Conservation (phyloP, 768 basidiomycete genomes). For the Pisolithus tinctorius region DNA sequence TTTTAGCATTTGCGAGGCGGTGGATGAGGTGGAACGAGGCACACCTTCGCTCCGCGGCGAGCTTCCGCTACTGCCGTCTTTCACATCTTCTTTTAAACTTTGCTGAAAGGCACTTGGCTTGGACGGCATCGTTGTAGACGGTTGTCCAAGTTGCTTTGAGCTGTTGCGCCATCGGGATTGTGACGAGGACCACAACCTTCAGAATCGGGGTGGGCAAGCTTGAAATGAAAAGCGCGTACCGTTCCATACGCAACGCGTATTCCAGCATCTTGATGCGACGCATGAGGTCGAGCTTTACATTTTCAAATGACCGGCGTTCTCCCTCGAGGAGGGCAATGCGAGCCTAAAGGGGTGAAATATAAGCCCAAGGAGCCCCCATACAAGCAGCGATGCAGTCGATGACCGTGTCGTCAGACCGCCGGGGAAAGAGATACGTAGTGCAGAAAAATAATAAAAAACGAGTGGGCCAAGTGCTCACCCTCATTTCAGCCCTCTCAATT, state of each 20-base stretch:
- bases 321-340: conserved; percentile 96
- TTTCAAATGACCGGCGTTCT: conserved; percentile 94
- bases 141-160: conserved; percentile 72
- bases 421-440: neutral
- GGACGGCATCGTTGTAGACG: conserved; percentile 51
- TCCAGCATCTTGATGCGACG: conserved; percentile 99
- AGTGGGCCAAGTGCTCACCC: conserved; percentile 49
- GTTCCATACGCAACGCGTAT: conserved; percentile 92
- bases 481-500: conserved; percentile 98
- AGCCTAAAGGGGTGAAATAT: conserved; percentile 47
- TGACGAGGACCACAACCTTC: conserved; percentile 30
- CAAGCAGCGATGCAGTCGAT: neutral
- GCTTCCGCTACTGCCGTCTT: conserved; percentile 74
- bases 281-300: conserved; percentile 92
- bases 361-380: conserved; percentile 11
- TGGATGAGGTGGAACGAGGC: conserved; percentile 7
- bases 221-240: conserved; percentile 44
- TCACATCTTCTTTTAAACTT: conserved; percentile 67
- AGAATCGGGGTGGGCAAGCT: conserved; percentile 7
- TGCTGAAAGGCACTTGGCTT: conserved; percentile 60
- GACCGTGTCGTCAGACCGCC: neutral
- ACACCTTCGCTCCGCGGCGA: conserved; percentile 83
- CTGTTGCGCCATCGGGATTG: conserved; percentile 30
- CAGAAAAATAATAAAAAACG: neutral
- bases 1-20: conserved; percentile 4